Evolutionary conservation across 2,329 filamentous ascomycete species (phyloP), one percentile per base, ranked within the genome.

Genomic region (Diaporthe nobilis): DNA sequence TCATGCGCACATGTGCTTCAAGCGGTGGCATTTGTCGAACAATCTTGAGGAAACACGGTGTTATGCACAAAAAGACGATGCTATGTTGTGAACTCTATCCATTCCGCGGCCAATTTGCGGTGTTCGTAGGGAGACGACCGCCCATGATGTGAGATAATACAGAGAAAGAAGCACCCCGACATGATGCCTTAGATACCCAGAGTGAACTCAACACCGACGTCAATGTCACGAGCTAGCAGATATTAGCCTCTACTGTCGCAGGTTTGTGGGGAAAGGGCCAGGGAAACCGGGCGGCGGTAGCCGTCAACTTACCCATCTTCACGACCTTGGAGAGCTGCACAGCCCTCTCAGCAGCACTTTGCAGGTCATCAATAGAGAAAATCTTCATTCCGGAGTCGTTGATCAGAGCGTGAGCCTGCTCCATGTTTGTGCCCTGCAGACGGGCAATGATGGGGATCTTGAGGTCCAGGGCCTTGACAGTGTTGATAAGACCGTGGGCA

Each of bases 301-400:
- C 13, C 31, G 22, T 31, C 31, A 42, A 90, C 93, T 89, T 88
- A 94, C 93, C 95, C 93, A 98, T 94, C 93, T 98, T 98, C 82
- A 99, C 97, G 80, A 99, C 94, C 92, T 98, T 98, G 82, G 95
- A 98, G 87, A 99, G 96, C 87, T 99, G 96, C 79, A 99, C 97
- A 42, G 96, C 94, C 91, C 98, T 98, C 92, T 98, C 97, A 79
- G 97, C 97, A 57, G 97, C 97, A 84, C 88, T 97, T 88, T 99
- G 97, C 82, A 99, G 92, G 88, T 99, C 97, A 84, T 98, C 96
- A 78, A 99, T 98, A 82, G 95, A 97, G 91, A 99, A 99, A 87
- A 99, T 99, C 93, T 99, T 99, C 83, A 99, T 92, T 81, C 97
- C 96, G 73, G 96, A 97, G 85, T 99, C 95, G 90, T 97, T 98